Conservation (phyloP, 2,329 filamentous ascomycete species). For the Alternaria rosae region DNA sequence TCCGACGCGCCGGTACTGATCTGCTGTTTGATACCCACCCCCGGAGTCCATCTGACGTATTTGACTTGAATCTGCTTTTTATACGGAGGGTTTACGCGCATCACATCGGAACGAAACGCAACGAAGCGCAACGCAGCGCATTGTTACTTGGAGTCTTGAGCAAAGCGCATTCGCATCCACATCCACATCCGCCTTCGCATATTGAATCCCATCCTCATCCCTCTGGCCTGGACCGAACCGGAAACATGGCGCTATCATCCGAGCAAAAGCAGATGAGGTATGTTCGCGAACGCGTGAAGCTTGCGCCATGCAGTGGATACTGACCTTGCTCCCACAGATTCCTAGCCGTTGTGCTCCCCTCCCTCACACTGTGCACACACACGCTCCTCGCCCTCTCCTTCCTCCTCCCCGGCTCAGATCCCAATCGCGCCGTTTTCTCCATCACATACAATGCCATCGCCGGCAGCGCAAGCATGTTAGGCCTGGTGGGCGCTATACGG, state of each 20-base stretch:
- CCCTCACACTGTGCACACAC: slow-evolving; percentile 37
- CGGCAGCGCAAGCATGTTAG: slow-evolving; percentile 50
- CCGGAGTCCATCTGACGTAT: background rate
- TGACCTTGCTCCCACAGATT: slow-evolving; percentile 25
- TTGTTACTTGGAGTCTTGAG: background rate
- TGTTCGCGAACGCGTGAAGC: background rate
- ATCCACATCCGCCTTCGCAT: background rate
- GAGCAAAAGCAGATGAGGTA: slow-evolving; percentile 19
- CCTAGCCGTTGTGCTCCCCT: slow-evolving; percentile 37
- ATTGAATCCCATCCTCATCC: background rate
- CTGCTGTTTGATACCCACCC: background rate
- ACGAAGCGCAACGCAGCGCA: background rate
- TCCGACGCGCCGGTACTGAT: background rate
- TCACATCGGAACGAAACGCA: background rate
- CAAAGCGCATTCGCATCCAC: background rate
- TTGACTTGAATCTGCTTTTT: slow-evolving; percentile 3
- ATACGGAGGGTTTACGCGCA: background rate
- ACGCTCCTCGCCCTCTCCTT: slow-evolving; percentile 34
- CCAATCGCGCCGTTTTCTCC: slow-evolving; percentile 43
- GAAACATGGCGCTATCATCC: slow-evolving; percentile 4
- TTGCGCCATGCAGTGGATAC: background rate
- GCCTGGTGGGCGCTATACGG: slow-evolving; percentile 54
- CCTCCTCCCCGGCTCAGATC: slow-evolving; percentile 29
- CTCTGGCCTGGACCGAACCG: background rate
- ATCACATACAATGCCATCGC: slow-evolving; percentile 52